Evolutionary conservation across 192 early-diverging fungal genomes (phyloP).

Genomic region (Thoreauomyces humboldtii): DNA sequence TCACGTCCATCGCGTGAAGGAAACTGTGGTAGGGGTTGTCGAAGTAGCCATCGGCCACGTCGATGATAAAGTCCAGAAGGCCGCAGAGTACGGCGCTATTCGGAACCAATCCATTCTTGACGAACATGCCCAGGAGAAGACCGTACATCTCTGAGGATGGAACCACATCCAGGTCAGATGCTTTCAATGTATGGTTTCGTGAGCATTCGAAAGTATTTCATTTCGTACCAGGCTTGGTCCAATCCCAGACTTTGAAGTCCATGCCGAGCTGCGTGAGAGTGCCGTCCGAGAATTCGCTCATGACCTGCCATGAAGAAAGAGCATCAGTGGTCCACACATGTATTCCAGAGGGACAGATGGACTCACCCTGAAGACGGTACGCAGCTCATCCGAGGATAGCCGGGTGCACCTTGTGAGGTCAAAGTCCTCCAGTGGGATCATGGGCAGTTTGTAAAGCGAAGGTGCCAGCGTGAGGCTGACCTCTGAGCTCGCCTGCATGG

Average conservation of each 20-base stretch:
- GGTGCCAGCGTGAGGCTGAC: too few species aligned
- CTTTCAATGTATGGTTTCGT: too few species aligned
- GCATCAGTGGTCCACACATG: background rate
- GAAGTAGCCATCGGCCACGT: slow-evolving; percentile 78
- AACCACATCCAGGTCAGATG: too few species aligned
- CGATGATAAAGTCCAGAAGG: slow-evolving; percentile 81
- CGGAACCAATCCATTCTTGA: slow-evolving; percentile 58
- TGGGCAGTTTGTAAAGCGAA: background rate
- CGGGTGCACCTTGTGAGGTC: background rate
- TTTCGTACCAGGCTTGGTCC: slow-evolving; percentile 25
- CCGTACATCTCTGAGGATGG: slow-evolving; percentile 72
- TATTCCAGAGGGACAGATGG: background rate
- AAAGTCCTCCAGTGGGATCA: background rate
- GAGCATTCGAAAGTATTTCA: background rate
- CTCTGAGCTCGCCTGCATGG: too few species aligned
- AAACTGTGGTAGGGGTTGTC: slow-evolving; percentile 91
- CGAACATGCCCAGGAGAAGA: slow-evolving; percentile 76
- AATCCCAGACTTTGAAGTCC: slow-evolving; percentile 44
- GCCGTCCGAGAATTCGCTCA: slow-evolving; percentile 22
- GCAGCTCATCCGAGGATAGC: background rate
- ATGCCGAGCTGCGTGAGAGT: slow-evolving; percentile 31
- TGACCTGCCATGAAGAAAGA: slow-evolving; percentile 12
- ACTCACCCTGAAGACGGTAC: slow-evolving; percentile 15
- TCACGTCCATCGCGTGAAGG: slow-evolving; percentile 88
- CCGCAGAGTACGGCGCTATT: slow-evolving; percentile 57